Base-by-base conservation (phyloP, 2,329 filamentous ascomycete genomes). In the Phaeophleospora eucalypticola region DNA sequence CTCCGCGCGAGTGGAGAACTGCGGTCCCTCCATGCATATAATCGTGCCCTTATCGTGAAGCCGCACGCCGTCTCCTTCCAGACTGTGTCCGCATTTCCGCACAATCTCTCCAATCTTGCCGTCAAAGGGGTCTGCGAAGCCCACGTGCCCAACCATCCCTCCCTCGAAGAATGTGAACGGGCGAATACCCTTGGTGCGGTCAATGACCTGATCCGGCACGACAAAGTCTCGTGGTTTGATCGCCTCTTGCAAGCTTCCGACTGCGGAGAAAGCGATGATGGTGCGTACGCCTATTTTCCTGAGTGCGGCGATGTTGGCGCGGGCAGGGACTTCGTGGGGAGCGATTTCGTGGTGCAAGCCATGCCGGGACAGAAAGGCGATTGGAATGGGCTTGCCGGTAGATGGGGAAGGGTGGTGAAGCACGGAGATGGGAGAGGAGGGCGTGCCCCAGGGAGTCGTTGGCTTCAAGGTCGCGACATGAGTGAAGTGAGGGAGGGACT, bases 1-100 rank as follows among this genome's bases (percentile, higher is more conserved):
- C 73, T 98, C 93, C 48, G 93, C 91, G 53, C 93, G 89, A 15
- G 93, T 97, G 52, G 86, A 93, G 78, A 98, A 98, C 62, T 95
- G 89, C 16, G 93, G 93, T n/a, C 93, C 93, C 79, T 98, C 93
- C 86, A 98, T 98, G 74, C 90, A 95, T 60, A 98, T 78, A 51
- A 97, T 72, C 2, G 86, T 88, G 36, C 91, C 93, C 58, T 81
- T 83, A 59, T 87, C 84, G 69, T 98, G 93, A 58, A 97, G 72
- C 14, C 80, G 80, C 15, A 95, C 87, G 43, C 87, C 88, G 4
- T 95, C 89, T 40, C 91, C 89, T 61, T 87, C 81, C 67, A 96
- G 78, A 48, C 74, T 77, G 63, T 81, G 77, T 9, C 89, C 90
- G 67, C 89, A 95, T 47, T 77, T 76, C 64, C 84, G 79, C 51